Base-by-base conservation (phyloP, 352 stramenopile genomes). In the Blastocystis sp. region DNA sequence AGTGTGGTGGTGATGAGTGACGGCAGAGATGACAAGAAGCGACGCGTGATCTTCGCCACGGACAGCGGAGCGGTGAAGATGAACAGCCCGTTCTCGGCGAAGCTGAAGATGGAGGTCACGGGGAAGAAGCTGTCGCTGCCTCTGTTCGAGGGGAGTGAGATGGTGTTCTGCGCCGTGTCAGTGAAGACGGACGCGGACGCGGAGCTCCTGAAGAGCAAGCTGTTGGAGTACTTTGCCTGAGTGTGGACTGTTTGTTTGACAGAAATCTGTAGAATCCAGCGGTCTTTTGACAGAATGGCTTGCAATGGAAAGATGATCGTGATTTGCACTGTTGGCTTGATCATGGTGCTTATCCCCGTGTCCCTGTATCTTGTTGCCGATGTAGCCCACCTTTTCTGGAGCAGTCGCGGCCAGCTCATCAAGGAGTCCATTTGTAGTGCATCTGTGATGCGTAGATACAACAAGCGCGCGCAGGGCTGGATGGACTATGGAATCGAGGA, bases 121-220 rank as follows among this genome's bases (percentile, higher is more conserved):
- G 66, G 66, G n/a, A 81, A 64, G 17, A 40, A 21, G 40, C 11
- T 81, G 28, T n/a, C 52, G 17, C 71, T 81, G 21, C 45, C 71
- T 63, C 71, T 81, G n/a, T 63, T 81, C 48, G 71, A 66, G 17
- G 57, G 48, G 45, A 38, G 66, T 6, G 21, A 40, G 3, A 21
- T 52, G 38, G 4, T 54, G 2, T 81, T 57, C 71, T 57, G 40
- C 14, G 7, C 66, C 21, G 43, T 66, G 24, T 34, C 28, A 34
- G 45, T 64, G 38, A 81, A 81, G 48, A 81, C 71, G 57, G 71
- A 81, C 24, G 71, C 71, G 43, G 48, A 65, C 43, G 71, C 71
- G 10, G 3, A 64, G 28, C 24, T 43, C 38, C 21, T 81, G n/a
- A 81, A 81, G 48, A 63, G 60, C 42, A 65, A 81, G 52, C 43